Evolutionary conservation across 1,284 basidiomycete genomes (phyloP), one percentile per base, ranked within the genome.

Genomic region (Ganoderma sp.): DNA sequence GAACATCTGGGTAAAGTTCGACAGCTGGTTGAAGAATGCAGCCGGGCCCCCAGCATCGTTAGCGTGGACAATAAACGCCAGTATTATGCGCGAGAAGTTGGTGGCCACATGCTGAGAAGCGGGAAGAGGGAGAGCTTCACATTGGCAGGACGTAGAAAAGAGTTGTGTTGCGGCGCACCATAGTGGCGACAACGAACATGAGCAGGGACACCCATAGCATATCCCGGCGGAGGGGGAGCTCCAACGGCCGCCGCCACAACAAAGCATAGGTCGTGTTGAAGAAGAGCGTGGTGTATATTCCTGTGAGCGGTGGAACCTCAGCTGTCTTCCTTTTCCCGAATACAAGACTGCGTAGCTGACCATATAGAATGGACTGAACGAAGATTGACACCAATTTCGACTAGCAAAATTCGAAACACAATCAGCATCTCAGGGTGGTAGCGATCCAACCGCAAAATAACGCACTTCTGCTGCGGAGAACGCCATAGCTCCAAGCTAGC

Each of bases 51-150:
- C 75, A 14, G 69, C 72, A 25, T 67, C 62, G 52, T 64, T 61
- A n/a, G 65, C 64, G 22, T 69, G 61, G 14, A 48, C 59, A 42
- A 75, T 66, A 67, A 77, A 76, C 3, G 74, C 76, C 37, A 69
- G 65, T 50, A 77, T 66, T 37, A 76, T 68, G 22, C 74, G 75
- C 17, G 70, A 64, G 57, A 74, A 73, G 59, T 75, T 72, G 4
- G 73, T 67, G 1, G 70, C 71, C 25, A 76, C 61, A 50, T 75
- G 75, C 71, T 69, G 64, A 1, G 14, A 34, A 2, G 22, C 19
- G 25, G 14, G n/a, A 28, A 32, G 25, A 48, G 6, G 14, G 3
- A 4, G 48, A 25, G 54, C 37, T 54, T 22, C 28, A 25, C 3
- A 25, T 28, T 52, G 22, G 48, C n/a, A 25, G 28, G 34, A 42